These are phyloP conservation scores for Termitomyces sp. DNA, from an alignment of 768 basidiomycete genomes.

Conservation along the genomic window DNA sequence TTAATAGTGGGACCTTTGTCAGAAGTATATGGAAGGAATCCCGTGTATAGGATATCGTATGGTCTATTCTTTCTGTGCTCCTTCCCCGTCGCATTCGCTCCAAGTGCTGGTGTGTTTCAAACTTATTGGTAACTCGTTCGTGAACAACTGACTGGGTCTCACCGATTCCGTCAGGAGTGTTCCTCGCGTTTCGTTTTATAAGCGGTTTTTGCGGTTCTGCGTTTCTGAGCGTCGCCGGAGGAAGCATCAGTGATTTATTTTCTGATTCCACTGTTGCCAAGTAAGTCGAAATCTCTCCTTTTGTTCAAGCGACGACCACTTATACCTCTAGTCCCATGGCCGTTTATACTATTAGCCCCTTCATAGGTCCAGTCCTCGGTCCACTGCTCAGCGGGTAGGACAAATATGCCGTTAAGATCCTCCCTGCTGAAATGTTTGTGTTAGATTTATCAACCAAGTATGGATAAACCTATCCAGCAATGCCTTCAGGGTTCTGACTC, in stretches of 20 bases:
- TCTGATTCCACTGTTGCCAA: slow-evolving; percentile 55
- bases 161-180: slow-evolving; percentile 41
- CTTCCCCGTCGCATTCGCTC: slow-evolving; percentile 74
- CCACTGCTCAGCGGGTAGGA: slow-evolving; percentile 60
- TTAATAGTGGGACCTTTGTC: slow-evolving; percentile 52
- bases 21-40: slow-evolving; percentile 64
- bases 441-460: slow-evolving; percentile 69
- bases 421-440: not conserved
- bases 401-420: not conserved
- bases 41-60: slow-evolving; percentile 64
- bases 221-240: slow-evolving; percentile 57
- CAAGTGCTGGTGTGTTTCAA: slow-evolving; percentile 50
- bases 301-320: no score
- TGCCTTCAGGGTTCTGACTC: not conserved
- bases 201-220: slow-evolving; percentile 57
- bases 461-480: slow-evolving; percentile 5
- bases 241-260: slow-evolving; percentile 56
- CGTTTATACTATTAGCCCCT: slow-evolving; percentile 54
- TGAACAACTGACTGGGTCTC: not conserved
- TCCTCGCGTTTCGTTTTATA: slow-evolving; percentile 57
- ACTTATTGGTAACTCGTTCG: not conserved
- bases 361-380: slow-evolving; percentile 51
- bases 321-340: slow-evolving; percentile 43
- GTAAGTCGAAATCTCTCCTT: slow-evolving; percentile 33
- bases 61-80: slow-evolving; percentile 59